Evolutionary conservation across 352 stramenopile species (phyloP), one percentile per base, ranked within the genome.

Genomic region (Phytophthora macrochlamydospora): DNA sequence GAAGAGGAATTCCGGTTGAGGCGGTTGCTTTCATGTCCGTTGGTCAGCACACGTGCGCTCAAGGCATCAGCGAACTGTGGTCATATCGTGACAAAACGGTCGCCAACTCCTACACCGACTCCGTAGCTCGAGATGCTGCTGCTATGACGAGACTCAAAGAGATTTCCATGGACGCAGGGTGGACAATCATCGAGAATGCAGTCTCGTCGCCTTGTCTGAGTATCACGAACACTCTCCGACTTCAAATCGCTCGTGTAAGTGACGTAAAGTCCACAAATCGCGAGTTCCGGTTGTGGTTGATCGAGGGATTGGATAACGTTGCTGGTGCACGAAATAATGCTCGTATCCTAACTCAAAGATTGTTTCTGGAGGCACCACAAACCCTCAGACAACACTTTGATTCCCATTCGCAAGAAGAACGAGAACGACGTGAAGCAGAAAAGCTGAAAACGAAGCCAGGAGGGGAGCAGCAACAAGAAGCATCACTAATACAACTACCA

Each of bases 201-300:
- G 8, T 51, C n/a, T 31, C 46, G 12, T 48, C 64, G 2, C 35
- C 69, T 24, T 70, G 48, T 5, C 42, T 67, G 44, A 59, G 35
- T 8, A 42, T 69, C 42, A 48, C 37, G 35, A 79, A 77, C 14
- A 55, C 69, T 7, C 32, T 83, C 14, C 72, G 75, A 1, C 75
- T 75, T 37, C 62, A 83, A 42, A 56, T 81, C 14, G 55, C 55
- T 32, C 61, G 54, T 40, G 54, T 79, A 42, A 56, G 50, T 40
- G 55, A 70, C 14, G 42, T 73, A 12, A 75, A 81, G 11, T 57
- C 59, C 54, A 76, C 54, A 4, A 73, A 67, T 38, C 66, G 59
- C 24, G n/a, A 71, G 4, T 83, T 79, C 54, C 62, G 70, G 0
- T 38, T 83, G 5, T 83, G 73, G 72, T 29, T 83, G 7, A 58